Conservation (phyloP, 768 basidiomycete species). For the Rhodotorula babjevae region DNA sequence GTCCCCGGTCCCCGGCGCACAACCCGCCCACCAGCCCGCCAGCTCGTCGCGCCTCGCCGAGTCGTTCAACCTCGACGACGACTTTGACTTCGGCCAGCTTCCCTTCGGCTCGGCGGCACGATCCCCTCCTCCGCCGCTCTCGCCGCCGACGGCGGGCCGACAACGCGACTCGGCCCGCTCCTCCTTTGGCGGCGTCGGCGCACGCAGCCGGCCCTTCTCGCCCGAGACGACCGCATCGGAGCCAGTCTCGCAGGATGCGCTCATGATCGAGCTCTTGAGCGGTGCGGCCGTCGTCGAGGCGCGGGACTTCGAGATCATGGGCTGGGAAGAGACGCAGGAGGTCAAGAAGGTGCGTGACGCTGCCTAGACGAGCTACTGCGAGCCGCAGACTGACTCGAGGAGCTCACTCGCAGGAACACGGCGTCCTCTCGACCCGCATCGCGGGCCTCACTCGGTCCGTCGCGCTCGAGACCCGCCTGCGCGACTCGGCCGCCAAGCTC, state of each 20-base stretch:
- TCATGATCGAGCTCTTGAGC: slow-evolving; percentile 81
- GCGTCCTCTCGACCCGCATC: slow-evolving; percentile 62
- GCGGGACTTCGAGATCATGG: slow-evolving; percentile 70
- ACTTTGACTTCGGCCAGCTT: slow-evolving; percentile 11
- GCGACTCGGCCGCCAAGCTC: slow-evolving; percentile 76
- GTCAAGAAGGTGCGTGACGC: slow-evolving; percentile 59
- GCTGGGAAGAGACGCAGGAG: slow-evolving; percentile 65
- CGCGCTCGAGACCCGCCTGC: slow-evolving; percentile 75
- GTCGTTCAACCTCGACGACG: neutral
- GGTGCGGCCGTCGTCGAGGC: slow-evolving; percentile 94
- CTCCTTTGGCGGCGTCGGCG: neutral
- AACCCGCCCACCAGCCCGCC: neutral
- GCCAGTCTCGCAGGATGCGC: slow-evolving; percentile 60
- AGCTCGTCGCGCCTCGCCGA: neutral
- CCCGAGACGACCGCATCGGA: slow-evolving; percentile 2
- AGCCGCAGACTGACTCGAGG: too few relatives aligned
- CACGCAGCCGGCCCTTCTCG: slow-evolving; percentile 14
- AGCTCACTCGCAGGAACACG: slow-evolving; percentile 60
- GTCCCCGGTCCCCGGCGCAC: too few relatives aligned
- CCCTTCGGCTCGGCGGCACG: slow-evolving; percentile 16
- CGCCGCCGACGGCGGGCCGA: neutral
- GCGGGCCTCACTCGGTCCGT: slow-evolving; percentile 68
- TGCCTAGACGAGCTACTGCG: neutral
- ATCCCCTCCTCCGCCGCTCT: neutral
- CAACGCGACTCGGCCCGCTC: slow-evolving; percentile 10